A percentile compares a stretch with the other conserved stretches of the same genome.
Conservation (phyloP, 306 rosid species). For the Herpetospermum pedunculosum region DNA sequence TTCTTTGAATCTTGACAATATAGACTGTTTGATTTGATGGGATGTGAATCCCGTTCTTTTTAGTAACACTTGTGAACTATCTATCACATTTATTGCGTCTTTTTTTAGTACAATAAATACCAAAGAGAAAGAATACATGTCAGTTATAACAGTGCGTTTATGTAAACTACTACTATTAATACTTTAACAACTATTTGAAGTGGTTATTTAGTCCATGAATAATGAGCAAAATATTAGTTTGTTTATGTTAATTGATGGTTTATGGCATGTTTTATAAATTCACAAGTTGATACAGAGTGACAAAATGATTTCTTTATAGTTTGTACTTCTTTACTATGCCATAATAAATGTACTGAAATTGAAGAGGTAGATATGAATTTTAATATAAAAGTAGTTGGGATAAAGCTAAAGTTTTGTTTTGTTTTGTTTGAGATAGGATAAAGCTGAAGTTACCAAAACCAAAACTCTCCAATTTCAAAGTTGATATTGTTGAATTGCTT, state of each 20-base stretch:
- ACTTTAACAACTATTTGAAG: too few species aligned
- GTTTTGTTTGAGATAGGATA: not conserved
- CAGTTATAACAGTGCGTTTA: too few species aligned
- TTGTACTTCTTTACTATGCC: not conserved
- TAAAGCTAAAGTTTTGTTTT: not conserved
- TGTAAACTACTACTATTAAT: too few species aligned
- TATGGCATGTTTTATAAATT: too few species aligned
- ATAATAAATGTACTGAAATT: not conserved
- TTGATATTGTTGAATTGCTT: not conserved
- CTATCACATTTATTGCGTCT: too few species aligned
- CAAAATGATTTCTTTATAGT: not conserved
- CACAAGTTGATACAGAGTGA: not conserved
- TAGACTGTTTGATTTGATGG: too few species aligned
- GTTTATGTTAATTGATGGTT: too few species aligned
- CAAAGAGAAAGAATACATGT: too few species aligned
- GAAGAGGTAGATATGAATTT: not conserved
- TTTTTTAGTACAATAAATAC: too few species aligned
- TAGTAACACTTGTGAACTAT: too few species aligned
- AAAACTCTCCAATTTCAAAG: not conserved
- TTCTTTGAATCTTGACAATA: too few species aligned
- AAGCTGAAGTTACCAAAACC: not conserved
- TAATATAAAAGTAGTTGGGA: not conserved
- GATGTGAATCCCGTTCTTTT: too few species aligned
- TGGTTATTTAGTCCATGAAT: not conserved
- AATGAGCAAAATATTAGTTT: not conserved